Percentiles rank a stretch among this genome's conserved stretches.
These are phyloP conservation scores for Pythium guiyangense DNA, from an alignment of 352 stramenopile genomes.

Conservation along the genomic window DNA sequence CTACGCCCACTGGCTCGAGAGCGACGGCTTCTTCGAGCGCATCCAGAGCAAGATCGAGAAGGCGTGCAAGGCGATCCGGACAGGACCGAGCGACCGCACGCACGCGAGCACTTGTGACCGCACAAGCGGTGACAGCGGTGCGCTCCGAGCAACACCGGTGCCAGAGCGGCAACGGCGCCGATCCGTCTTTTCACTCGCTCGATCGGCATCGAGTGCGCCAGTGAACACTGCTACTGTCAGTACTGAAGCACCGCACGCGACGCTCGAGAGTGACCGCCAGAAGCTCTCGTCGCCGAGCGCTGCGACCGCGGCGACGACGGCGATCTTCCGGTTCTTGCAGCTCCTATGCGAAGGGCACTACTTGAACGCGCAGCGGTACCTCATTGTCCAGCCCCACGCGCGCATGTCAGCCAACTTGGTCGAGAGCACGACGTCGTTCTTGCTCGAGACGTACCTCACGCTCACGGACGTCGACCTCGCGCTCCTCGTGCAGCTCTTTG, in stretches of 20 bases:
- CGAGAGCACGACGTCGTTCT: conserved; percentile 56
- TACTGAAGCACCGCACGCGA: neutral
- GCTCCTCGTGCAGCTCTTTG: conserved; percentile 66
- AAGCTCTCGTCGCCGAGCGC: conserved; percentile 13
- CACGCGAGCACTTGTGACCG: neutral
- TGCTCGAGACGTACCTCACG: conserved; percentile 55
- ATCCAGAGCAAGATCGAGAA: conserved; percentile 50
- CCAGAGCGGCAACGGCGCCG: neutral
- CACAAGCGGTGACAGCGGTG: neutral
- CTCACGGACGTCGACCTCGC: conserved; percentile 42
- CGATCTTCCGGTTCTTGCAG: conserved; percentile 69
- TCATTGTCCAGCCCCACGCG: conserved; percentile 38
- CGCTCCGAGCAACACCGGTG: too few relatives aligned
- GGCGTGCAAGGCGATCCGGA: conserved; percentile 35
- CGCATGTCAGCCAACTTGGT: conserved; percentile 45
- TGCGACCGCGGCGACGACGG: conserved; percentile 37
- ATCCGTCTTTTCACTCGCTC: conserved; percentile 12
- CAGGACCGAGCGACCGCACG: conserved; percentile 18
- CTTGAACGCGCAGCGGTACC: conserved; percentile 48
- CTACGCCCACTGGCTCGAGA: conserved; percentile 39
- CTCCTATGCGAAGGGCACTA: conserved; percentile 73
- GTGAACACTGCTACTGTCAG: neutral
- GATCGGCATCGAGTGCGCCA: conserved; percentile 1
- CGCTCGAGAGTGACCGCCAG: neutral
- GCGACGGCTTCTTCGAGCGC: conserved; percentile 41